Evolutionary conservation across 2,329 filamentous ascomycete species (phyloP), one percentile per base, ranked within the genome.

Genomic region (Colletotrichum abscissum): DNA sequence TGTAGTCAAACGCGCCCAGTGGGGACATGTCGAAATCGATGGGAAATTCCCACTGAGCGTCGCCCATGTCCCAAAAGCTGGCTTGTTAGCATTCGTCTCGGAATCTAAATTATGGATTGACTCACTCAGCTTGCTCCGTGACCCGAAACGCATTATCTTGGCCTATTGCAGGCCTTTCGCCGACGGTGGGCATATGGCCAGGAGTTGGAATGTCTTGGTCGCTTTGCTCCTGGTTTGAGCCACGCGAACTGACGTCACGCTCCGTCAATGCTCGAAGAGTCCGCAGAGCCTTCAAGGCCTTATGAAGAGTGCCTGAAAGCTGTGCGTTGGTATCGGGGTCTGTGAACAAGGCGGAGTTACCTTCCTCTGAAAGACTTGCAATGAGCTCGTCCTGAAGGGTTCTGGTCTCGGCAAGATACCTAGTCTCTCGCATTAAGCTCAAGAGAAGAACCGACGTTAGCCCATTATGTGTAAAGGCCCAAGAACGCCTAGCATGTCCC

Each of bases 381-480:
- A 67, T 59, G 54, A 67, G 57, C 5, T 59, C 64, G 1, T 67
- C 55, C 33, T 67, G 64, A 2, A 67, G 8, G 1, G 55, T 59
- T 4, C 64, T 49, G 0, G 67, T 65, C 28, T 63, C 73, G 1
- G 60, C 33, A 2, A 73, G n/a, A 35, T 73, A 38, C 0, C 73
- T 60, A 6, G 73, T 74, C 24, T 74, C 69, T 3, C 63, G 49
- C 73, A 73, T 74, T 9, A 74, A 62, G 3, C 73, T 74, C 0
- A 74, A 28, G 4, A 74, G 57, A 2, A 74, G 9, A 1, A 68
- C 66, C 1, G 69, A 74, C 6, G 73, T 69, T 12, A 74, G 49
- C 0, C 73, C 73, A 26, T 74, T 74, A 3, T 74, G 73, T 4
- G 69, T 65, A 22, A 74, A 73, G 8, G 73, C 69, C 69, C 73